phyloP scores from a whole-genome alignment of 2,329 filamentous ascomycete species.

The Thyridium curvatum region DNA sequence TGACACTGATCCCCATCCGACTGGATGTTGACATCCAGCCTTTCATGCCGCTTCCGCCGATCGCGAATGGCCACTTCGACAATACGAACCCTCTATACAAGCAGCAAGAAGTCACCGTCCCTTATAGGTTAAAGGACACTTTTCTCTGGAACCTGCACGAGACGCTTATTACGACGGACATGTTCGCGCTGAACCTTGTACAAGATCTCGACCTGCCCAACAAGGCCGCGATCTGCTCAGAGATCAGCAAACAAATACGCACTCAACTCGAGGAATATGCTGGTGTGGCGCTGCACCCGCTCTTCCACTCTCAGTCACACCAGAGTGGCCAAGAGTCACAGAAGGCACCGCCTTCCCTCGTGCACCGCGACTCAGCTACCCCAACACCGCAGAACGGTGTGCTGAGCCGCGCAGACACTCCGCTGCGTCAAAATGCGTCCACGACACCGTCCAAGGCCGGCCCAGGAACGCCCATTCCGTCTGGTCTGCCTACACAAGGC shows the following conservation, averaged over 20 bases:
- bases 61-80: constrained; percentile 60
- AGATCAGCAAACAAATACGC: constrained; percentile 90
- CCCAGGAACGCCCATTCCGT: constrained; percentile 7
- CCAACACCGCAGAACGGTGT: constrained; percentile 10
- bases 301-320: constrained; percentile 64
- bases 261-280: constrained; percentile 95
- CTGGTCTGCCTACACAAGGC: constrained; percentile 10
- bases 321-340: constrained; percentile 21
- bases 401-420: constrained; percentile 51
- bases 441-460: constrained; percentile 24
- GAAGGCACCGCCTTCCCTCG: constrained; percentile 11
- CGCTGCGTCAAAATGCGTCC: constrained; percentile 48
- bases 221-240: constrained; percentile 59
- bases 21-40: constrained; percentile 90
- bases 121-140: constrained; percentile 87
- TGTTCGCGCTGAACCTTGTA: constrained; percentile 86
- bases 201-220: constrained; percentile 90
- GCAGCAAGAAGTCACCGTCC: constrained; percentile 70
- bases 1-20: constrained; percentile 89
- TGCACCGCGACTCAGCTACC: constrained; percentile 12
- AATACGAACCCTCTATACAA: constrained; percentile 73
- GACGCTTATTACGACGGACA: constrained; percentile 85
- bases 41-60: constrained; percentile 59
- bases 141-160: constrained; percentile 98
- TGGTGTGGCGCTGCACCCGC: constrained; percentile 83